phyloP scores from a whole-genome alignment of 73 alveolate genomes.

The Diophrys sp. region DNA sequence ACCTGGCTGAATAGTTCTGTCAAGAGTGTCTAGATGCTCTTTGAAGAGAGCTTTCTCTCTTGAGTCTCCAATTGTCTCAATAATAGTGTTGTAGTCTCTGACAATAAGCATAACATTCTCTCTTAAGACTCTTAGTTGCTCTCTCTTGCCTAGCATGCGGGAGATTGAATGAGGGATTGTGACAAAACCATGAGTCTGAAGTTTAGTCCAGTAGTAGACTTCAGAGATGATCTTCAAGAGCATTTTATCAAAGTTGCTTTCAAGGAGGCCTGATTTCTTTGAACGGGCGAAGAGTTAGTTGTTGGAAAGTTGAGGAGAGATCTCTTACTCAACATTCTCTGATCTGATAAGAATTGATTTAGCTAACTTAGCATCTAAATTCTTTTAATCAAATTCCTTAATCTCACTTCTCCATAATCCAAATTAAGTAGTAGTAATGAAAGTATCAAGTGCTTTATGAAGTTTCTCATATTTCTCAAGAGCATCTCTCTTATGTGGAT shows the following conservation, averaged over 20 bases:
- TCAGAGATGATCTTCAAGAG: conserved; percentile 72
- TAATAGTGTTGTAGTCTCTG: conserved; percentile 83
- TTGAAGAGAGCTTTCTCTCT: conserved; percentile 70
- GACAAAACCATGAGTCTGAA: conserved; percentile 75
- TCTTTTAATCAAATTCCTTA: conserved; percentile 47
- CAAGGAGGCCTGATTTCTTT: conserved; percentile 53
- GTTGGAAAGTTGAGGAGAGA: conserved; percentile 16
- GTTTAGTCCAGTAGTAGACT: conserved; percentile 81
- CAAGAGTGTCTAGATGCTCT: conserved; percentile 72
- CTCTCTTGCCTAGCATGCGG: conserved; percentile 52
- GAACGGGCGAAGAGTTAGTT: conserved; percentile 50
- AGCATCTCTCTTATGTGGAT: conserved; percentile 61
- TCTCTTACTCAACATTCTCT: conserved; percentile 33
- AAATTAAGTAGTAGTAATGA: conserved; percentile 65
- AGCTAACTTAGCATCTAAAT: conserved; percentile 52
- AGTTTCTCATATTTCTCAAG: conserved; percentile 75
- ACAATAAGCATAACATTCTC: conserved; percentile 90
- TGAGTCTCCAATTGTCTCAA: conserved; percentile 65
- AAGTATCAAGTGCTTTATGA: conserved; percentile 61
- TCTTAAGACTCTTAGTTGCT: conserved; percentile 76
- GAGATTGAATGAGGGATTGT: conserved; percentile 44
- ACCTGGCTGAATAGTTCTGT: conserved; percentile 74
- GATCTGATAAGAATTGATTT: conserved; percentile 49
- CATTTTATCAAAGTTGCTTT: conserved; percentile 78
- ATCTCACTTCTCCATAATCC: conserved; percentile 79